Percentiles rank a stretch among this genome's conserved stretches.
Evolutionary conservation across 2,329 filamentous ascomycete genomes (phyloP).

Genomic region (Fusarium piperis): DNA sequence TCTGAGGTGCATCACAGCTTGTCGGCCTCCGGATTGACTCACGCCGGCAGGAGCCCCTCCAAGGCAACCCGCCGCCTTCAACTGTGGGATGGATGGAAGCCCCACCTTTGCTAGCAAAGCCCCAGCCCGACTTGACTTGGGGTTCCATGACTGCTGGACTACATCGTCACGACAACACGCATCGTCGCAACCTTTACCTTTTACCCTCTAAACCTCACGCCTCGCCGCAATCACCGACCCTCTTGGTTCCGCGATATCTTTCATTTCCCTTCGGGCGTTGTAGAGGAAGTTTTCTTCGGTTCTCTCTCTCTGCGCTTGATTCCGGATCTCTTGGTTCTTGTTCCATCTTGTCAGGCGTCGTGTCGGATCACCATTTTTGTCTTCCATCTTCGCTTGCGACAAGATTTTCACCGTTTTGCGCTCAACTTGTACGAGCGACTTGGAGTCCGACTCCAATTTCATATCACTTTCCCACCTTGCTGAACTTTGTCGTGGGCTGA

Average conservation of each 20-base stretch:
- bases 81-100: slow-evolving; percentile 1
- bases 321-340: slow-evolving; percentile 4
- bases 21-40: slow-evolving; percentile 32
- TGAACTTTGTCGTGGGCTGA: slow-evolving; percentile 33
- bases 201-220: slow-evolving; percentile 1
- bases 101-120: slow-evolving; percentile 18
- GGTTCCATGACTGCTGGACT: slow-evolving; percentile 33
- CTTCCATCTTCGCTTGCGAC: slow-evolving; percentile 28
- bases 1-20: background rate
- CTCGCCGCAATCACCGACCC: background rate
- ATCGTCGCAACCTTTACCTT: slow-evolving; percentile 26
- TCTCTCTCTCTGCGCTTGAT: slow-evolving; percentile 7
- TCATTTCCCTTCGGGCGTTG: slow-evolving; percentile 10
- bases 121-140: slow-evolving; percentile 7
- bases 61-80: slow-evolving; percentile 6
- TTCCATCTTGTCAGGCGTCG: slow-evolving; percentile 9
- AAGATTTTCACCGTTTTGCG: slow-evolving; percentile 35
- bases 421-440: slow-evolving; percentile 23
- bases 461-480: slow-evolving; percentile 3
- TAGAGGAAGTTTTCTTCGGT: slow-evolving; percentile 3
- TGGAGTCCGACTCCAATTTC: slow-evolving; percentile 10
- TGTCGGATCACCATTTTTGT: slow-evolving; percentile 23
- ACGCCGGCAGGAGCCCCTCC: slow-evolving; percentile 30
- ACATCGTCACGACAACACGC: slow-evolving; percentile 38
- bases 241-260: slow-evolving; percentile 7